Base-by-base conservation (phyloP, 2,329 filamentous ascomycete species). In the Arthroderma sp. region DNA sequence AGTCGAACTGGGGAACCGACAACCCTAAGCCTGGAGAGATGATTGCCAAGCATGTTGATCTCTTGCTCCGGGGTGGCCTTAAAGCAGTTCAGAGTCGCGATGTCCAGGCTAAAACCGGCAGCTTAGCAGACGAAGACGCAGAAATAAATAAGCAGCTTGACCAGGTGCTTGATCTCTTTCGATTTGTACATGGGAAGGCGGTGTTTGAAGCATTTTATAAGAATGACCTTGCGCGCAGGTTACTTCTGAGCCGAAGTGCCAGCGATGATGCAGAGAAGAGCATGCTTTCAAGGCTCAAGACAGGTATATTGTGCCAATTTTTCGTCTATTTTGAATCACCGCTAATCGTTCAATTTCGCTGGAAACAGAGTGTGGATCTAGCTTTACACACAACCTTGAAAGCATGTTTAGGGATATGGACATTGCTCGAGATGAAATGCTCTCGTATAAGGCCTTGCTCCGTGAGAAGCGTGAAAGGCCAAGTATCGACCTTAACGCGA, bases 401-500 rank as follows among this genome's bases (percentile, higher is more conserved):
- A 85, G 89, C 50, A 99, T 99, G 91, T 98, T 99, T 71, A 94
- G 94, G 62, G 91, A 99, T 57, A 86, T 96, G 62, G 88, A 95
- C 59, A 74, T 95, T 15, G 85, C 85, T 8, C 83, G 83, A 49
- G 91, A 96, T 55, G 89, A 96, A 60, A 94, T 96, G 82, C 67
- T 74, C n/a, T 78, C 83, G 0, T 98, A 94, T 67, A 91, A 83
- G 61, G 68, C 74, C 64, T 62, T 87, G 63, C 67, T 75, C 39
- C 72, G 77, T 49, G 73, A 75, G 65, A 71, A 75, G 10, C 72
- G 73, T 42, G 73, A 73, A 44, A 77, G 72, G 47, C 62, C 71
- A 4, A 61, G 66, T 1, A 61, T 94, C 36, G 85, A 91, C 59
- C 71, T 96, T 10, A 78, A 78, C 49, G 91, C 96, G 55, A 94